Percentiles rank a stretch among this genome's conserved stretches.
Evolutionary conservation across 495 filamentous ascomycete species (phyloP).

Genomic region (Hypoxylon perforatum): DNA sequence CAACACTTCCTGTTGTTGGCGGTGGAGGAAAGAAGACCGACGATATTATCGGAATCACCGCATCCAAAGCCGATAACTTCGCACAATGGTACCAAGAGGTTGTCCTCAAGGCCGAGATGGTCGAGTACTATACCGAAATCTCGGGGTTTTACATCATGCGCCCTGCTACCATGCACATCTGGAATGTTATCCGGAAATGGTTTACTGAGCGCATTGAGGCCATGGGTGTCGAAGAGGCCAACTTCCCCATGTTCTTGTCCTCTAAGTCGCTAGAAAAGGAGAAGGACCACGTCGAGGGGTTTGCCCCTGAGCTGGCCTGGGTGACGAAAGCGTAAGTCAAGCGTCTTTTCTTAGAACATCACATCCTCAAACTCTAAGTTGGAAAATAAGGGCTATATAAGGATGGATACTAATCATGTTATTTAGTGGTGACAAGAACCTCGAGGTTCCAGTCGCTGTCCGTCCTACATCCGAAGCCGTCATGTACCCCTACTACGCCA

Average conservation of each 20-base stretch:
- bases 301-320: constrained; percentile 98
- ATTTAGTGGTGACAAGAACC: constrained; percentile 79
- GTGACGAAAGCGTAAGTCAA: constrained; percentile 88
- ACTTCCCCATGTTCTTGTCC: constrained; percentile 94
- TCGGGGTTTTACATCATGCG: constrained; percentile 96
- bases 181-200: constrained; percentile 90
- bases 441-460: constrained; percentile 95
- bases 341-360: constrained; percentile 1
- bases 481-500: constrained; percentile 95
- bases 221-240: constrained; percentile 92
- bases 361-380: no score
- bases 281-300: constrained; percentile 97
- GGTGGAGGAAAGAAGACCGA: constrained; percentile 59
- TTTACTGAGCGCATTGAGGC: constrained; percentile 88
- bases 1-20: constrained; percentile 56
- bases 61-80: constrained; percentile 86
- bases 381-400: neutral
- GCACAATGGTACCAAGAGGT: constrained; percentile 95
- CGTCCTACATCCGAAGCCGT: constrained; percentile 90
- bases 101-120: constrained; percentile 92
- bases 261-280: constrained; percentile 90
- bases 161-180: constrained; percentile 86
- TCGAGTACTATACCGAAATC: constrained; percentile 83
- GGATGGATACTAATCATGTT: constrained; percentile 17
- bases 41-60: constrained; percentile 85